A percentile compares a stretch with the other conserved stretches of the same genome.
Evolutionary conservation across 2,329 filamentous ascomycete species (phyloP).

Genomic region (Ophiobolus disseminans): DNA sequence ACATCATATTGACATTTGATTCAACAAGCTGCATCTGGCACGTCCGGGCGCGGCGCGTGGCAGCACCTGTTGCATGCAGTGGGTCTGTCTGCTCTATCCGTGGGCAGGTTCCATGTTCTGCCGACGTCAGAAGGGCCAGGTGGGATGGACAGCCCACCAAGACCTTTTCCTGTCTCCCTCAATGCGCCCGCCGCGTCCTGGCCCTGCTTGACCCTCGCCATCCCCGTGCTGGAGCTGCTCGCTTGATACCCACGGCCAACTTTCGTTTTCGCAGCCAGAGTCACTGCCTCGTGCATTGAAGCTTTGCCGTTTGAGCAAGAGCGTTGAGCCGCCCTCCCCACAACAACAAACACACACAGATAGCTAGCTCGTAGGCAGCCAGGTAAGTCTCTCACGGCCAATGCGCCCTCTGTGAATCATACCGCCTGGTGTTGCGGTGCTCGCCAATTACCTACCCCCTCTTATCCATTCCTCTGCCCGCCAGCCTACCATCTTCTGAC

Average conservation of each 20-base stretch:
- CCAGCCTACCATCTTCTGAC: conserved; percentile 19
- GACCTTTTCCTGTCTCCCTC: conserved; percentile 12
- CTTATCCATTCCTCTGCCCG: conserved; percentile 7
- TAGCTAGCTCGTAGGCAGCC: conserved; percentile 3
- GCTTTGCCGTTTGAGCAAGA: background rate
- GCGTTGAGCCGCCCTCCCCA: conserved; percentile 15
- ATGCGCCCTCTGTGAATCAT: background rate
- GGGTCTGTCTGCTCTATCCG: no score
- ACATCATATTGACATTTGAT: conserved; percentile 26
- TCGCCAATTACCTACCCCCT: conserved; percentile 9
- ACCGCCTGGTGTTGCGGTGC: conserved; percentile 5
- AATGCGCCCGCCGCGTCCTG: conserved; percentile 6
- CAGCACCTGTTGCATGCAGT: conserved; percentile 20
- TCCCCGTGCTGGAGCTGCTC: conserved; percentile 9
- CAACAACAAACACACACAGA: conserved; percentile 8
- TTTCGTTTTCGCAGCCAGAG: background rate
- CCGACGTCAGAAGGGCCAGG: conserved; percentile 14
- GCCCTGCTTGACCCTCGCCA: background rate
- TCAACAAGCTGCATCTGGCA: conserved; percentile 16
- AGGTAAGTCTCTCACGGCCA: conserved; percentile 13
- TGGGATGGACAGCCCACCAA: conserved; percentile 26
- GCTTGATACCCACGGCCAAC: background rate
- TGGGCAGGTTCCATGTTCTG: conserved; percentile 1
- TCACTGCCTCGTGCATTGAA: background rate
- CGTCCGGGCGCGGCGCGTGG: conserved; percentile 17